Conservation (phyloP, 192 early-diverging fungal species). For the Backusella westeae region DNA sequence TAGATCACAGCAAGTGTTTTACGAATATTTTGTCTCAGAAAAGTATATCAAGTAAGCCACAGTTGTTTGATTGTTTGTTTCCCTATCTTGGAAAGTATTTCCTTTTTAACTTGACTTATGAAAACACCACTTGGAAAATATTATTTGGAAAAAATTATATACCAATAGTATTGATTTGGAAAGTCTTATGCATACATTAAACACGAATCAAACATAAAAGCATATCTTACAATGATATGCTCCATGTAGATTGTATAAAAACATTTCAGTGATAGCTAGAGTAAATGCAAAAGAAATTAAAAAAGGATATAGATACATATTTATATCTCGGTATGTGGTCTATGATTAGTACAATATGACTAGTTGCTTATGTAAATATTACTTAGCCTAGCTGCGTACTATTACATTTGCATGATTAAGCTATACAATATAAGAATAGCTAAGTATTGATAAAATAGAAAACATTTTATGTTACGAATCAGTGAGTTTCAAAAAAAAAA, state of each 20-base stretch:
- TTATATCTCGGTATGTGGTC: neutral
- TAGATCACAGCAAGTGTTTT: neutral
- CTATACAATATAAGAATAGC: neutral
- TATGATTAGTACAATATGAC: neutral
- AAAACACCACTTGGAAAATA: neutral
- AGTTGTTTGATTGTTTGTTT: neutral
- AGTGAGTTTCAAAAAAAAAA: neutral
- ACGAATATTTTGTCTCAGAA: neutral
- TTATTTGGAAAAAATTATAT: too few relatives aligned
- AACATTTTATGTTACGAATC: neutral
- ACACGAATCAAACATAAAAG: neutral
- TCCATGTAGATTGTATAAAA: neutral
- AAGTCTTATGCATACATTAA: neutral
- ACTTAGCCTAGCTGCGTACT: neutral
- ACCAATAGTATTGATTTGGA: neutral
- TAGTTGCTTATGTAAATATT: neutral
- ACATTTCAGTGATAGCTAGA: neutral
- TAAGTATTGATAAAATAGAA: neutral
- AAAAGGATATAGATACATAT: neutral
- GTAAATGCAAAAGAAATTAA: neutral
- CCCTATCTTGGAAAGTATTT: neutral
- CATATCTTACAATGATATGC: neutral
- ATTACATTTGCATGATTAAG: neutral
- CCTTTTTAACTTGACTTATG: neutral
- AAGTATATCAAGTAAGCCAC: neutral